Base-by-base conservation (phyloP, 2,329 filamentous ascomycete species). In the Hymenoscyphus albidus region DNA sequence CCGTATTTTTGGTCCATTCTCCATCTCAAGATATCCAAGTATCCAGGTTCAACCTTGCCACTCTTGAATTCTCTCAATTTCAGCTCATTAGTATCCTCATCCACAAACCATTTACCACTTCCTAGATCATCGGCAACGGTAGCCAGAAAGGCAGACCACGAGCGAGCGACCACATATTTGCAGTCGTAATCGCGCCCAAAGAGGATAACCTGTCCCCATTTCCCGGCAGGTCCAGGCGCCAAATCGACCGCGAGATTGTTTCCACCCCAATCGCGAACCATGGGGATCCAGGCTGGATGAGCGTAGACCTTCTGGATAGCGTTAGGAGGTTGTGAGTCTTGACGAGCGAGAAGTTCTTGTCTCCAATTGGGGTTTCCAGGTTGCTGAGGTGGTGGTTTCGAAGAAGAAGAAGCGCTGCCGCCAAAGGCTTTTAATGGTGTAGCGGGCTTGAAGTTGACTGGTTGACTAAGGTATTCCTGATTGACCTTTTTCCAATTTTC, bases 181-280 rank as follows among this genome's bases (percentile, higher is more conserved):
- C 92, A 97, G 76, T 99, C 95, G 78, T 97, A 99, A 79, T 99
- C 95, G 66, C 95, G 92, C 60, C 95, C 95, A 76, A 96, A 97
- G 67, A 99, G 84, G 73, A 99, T 97, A 70, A 99, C 87, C 77
- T 99, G 95, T 62, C 95, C 95, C 94, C 95, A 99, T 76, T 88
- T 90, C 48, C 95, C 95, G 58, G 86, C 85, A 10, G 94, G 92
- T 2, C 95, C 95, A 27, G 95, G 95, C 6, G 93, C 92, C 65
- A 99, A 82, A 77, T 99, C 95, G 58, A 97, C 86, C 18, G 93
- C 94, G 74, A 99, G 83, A 80, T 97, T 96, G 85, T 99, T 99
- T 78, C 95, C 95, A 76, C 95, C 95, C 95, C 95, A 99, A 77
- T 99, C 95, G 71, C 95, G 91, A 65, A 93, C 94, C 40, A 99